These are phyloP conservation scores for Cucurbita maxima DNA, from an alignment of 306 rosid genomes.

Conservation along the genomic window DNA sequence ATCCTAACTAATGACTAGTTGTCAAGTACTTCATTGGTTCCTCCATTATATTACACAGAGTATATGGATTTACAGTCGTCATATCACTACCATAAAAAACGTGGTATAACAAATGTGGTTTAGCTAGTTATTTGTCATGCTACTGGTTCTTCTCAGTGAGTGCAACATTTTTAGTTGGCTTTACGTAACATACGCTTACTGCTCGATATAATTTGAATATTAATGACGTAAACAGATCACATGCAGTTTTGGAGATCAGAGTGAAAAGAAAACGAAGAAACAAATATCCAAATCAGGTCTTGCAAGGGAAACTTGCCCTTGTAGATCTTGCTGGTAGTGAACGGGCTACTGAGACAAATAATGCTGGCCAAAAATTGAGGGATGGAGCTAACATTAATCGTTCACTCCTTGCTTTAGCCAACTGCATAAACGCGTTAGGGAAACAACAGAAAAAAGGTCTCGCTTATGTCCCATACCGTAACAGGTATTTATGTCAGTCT, in stretches of 20 bases:
- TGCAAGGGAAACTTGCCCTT: constrained; percentile 50
- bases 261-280: constrained; percentile 45
- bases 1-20: neutral
- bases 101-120: neutral
- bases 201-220: constrained; percentile 1
- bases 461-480: constrained; percentile 53
- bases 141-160: neutral
- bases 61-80: neutral
- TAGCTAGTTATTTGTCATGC: neutral
- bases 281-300: constrained; percentile 38
- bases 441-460: constrained; percentile 56
- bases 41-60: neutral
- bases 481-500: constrained; percentile 25
- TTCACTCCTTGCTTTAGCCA: constrained; percentile 54
- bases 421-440: constrained; percentile 55
- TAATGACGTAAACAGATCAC: constrained; percentile 26
- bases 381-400: constrained; percentile 65
- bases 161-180: neutral
- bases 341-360: constrained; percentile 44
- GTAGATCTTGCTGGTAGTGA: constrained; percentile 65
- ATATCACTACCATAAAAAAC: neutral
- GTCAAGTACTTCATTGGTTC: neutral
- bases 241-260: constrained; percentile 49
- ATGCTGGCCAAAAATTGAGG: constrained; percentile 40
- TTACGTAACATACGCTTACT: neutral